Evolutionary conservation across 495 filamentous ascomycete species (phyloP), one percentile per base, ranked within the genome.

Genomic region (Sphaerosporella brunnea): DNA sequence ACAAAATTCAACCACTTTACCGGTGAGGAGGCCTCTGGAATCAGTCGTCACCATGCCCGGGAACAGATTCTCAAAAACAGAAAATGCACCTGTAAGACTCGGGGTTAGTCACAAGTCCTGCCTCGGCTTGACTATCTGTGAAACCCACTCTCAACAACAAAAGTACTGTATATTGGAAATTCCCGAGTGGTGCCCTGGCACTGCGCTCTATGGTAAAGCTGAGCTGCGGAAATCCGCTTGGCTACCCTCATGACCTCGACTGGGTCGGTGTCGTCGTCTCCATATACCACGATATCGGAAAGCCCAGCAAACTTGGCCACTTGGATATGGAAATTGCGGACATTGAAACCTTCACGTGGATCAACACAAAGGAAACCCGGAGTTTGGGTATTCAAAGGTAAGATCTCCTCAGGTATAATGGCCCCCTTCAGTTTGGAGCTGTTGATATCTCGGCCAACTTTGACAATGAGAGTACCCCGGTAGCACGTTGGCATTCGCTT

Each of bases 311-410:
- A 68, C 61, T 97, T 97, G 32, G 80, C 82, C 1, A 84, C 75
- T 59, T 97, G 90, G 36, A 96, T 95, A 56, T 97, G 90, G 55
- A 97, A 97, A 63, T 97, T 96, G 19, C 90, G 76, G 8, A 84
- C 78, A 19, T 73, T 78, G 53, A 84, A 84, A 10, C 90, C 90
- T 50, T 90, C 81, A 23, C 65, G 73, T 1, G 90, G 90, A 56
- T 97, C 90, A 15, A 78, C 70, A 23, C 83, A 68, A 69, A 82
- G 46, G 67, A 95, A 79, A 63, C 80, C 55, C 57, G 43, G 13
- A 35, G 20, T 19, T 16, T 53, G 45, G 7, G 50, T 23, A 36
- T 34, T 48, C 23, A 23, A 5, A 15, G 53, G 63, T 34, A 97
- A 66, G 37, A 95, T 69, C 64, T 96, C 90, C 9, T 81, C 72